Evolutionary conservation across 768 basidiomycete genomes (phyloP), one percentile per base, ranked within the genome.

Genomic region (Zangia roseola): DNA sequence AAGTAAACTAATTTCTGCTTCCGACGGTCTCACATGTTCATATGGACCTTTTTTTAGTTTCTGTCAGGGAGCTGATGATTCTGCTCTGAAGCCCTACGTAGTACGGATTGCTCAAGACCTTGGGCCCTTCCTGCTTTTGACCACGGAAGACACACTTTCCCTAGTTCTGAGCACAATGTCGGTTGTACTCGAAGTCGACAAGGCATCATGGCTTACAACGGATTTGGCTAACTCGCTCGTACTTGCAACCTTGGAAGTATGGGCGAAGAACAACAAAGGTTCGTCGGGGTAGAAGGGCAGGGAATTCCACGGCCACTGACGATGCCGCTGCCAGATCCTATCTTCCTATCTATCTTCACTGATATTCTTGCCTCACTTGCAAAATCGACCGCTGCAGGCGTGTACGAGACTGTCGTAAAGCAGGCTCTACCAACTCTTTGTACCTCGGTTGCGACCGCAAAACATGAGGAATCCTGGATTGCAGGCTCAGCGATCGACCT

Each of bases 211-310:
- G 91, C 65, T 91, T 24, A 83, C 84, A 10, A 57, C 67, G 0
- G 84, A 87, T 5, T 73, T 90, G 41, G 83, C 88, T 0, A 71
- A 71, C 6, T 79, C 85, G 1, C 71, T 97, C 19, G 81, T 86
- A 10, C 63, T 76, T 10, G 82, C 84, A 4, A 70, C 86, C 10
- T 74, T 95, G 34, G 82, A 90, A 35, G 86, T 90, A 19, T 97
- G 93, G 93, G 75, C 79, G 37, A 86, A 85, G 63, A 93, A 91
- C 54, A 88, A 82, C 60, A 90, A 86, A 74, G 94, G 94, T 90
- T 36, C 31, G 46, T 24, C 45, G 6, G 25, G 39, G 24, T 24
- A 30, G 31, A n/a, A 23, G 21, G 8, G 10, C 30, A 17, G n/a
- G 23, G 2, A 23, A 26, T 5, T 40, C 17, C 20, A 41, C 35